Conservation (phyloP, 2,329 filamentous ascomycete genomes). For the Monilinia vaccinii-corymbosi region DNA sequence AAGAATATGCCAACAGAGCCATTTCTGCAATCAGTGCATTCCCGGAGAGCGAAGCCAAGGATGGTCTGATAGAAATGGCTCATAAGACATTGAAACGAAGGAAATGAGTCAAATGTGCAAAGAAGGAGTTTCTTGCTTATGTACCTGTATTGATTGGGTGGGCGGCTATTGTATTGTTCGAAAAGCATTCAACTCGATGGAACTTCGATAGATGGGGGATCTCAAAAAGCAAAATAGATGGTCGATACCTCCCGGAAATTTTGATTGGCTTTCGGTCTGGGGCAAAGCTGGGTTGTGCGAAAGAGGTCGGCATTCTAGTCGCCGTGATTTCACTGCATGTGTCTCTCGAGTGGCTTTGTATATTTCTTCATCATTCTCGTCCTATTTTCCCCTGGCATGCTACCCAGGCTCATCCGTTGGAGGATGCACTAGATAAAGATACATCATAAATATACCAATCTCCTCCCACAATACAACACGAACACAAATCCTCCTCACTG, state of each 20-base stretch:
- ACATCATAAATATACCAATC: no score
- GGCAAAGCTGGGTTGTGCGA: background rate
- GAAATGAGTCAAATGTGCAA: constrained; percentile 47
- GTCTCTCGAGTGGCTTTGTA: no score
- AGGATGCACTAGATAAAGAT: no score
- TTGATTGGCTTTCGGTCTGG: background rate
- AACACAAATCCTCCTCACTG: no score
- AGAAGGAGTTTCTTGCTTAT: constrained; percentile 6
- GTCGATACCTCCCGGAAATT: background rate
- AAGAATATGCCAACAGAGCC: constrained; percentile 84
- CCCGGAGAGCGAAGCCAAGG: constrained; percentile 90
- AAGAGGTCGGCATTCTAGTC: background rate
- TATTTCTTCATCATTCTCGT: no score
- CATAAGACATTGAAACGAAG: constrained; percentile 81
- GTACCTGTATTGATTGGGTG: constrained; percentile 12
- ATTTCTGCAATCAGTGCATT: constrained; percentile 76
- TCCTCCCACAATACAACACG: no score
- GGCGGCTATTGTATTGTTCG: constrained; percentile 2
- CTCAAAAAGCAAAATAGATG: background rate
- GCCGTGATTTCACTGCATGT: background rate
- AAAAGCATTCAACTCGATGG: constrained; percentile 5
- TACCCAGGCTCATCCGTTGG: no score
- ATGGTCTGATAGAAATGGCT: constrained; percentile 87
- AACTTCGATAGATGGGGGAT: background rate
- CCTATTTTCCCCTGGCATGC: no score